Conservation (phyloP, 2,329 filamentous ascomycete species). For the Botryosphaeria dothidea region DNA sequence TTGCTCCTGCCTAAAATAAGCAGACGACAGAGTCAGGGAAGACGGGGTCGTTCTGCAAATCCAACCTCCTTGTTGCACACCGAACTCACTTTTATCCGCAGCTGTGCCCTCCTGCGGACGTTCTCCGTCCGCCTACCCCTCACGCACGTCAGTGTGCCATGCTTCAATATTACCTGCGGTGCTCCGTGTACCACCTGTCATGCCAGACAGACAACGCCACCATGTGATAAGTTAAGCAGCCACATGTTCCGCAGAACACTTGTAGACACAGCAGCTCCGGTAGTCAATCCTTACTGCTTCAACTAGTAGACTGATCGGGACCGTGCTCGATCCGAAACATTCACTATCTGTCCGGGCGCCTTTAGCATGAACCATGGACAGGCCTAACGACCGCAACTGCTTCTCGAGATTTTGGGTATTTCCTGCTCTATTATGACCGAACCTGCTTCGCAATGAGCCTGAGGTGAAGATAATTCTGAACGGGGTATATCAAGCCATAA, state of each 20-base stretch:
- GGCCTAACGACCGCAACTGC: neutral
- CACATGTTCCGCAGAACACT: too few relatives aligned
- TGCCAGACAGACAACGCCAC: too few relatives aligned
- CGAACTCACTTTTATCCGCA: neutral
- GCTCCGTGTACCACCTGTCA: too few relatives aligned
- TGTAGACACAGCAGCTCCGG: too few relatives aligned
- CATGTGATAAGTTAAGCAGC: too few relatives aligned
- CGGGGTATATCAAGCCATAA: constrained; percentile 14
- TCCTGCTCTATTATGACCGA: neutral
- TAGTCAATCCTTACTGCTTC: too few relatives aligned
- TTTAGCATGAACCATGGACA: neutral
- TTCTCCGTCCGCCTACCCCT: neutral
- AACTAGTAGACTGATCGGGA: too few relatives aligned
- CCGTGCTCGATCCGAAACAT: too few relatives aligned
- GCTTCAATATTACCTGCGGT: too few relatives aligned
- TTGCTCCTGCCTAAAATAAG: neutral
- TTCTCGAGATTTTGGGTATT: neutral
- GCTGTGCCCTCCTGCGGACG: neutral
- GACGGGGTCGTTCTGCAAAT: neutral
- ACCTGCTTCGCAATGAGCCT: neutral
- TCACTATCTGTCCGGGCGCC: too few relatives aligned
- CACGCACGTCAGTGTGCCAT: too few relatives aligned
- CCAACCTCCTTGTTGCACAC: neutral
- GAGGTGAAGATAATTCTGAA: neutral
- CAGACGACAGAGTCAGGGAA: neutral